phyloP scores from a whole-genome alignment of 495 filamentous ascomycete genomes.

The Glutinoglossum americanum region DNA sequence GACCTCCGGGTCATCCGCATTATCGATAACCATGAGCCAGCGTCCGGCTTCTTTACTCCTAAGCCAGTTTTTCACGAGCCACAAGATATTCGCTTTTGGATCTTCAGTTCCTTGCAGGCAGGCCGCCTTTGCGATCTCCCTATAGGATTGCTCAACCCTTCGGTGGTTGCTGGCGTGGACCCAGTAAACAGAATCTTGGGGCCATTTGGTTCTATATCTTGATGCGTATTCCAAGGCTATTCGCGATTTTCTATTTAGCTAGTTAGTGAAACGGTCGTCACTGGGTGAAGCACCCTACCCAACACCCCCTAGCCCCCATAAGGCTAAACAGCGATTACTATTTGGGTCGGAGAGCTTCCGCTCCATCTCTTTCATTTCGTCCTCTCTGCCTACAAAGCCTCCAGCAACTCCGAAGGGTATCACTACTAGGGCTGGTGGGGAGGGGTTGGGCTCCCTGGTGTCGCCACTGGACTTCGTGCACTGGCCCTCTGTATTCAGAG shows the following conservation, averaged over 20 bases:
- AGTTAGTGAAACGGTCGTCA: not conserved
- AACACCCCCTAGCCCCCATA: conserved; percentile 25
- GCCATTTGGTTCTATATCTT: conserved; percentile 13
- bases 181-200: conserved; percentile 28
- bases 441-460: too few relatives aligned
- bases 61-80: not conserved
- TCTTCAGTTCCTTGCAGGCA: not conserved
- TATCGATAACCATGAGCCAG: conserved; percentile 7
- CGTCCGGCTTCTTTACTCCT: not conserved
- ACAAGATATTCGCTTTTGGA: conserved; percentile 11
- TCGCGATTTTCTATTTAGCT: conserved; percentile 24
- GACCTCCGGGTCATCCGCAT: conserved; percentile 7
- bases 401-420: conserved; percentile 19
- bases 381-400: conserved; percentile 22
- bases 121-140: conserved; percentile 17
- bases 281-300: conserved; percentile 17
- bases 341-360: conserved; percentile 5
- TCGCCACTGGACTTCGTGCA: too few relatives aligned
- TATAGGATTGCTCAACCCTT: conserved; percentile 23
- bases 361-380: conserved; percentile 17
- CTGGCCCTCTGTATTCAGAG: too few relatives aligned
- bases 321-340: conserved; percentile 14
- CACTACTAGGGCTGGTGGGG: too few relatives aligned
- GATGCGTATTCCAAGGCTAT: conserved; percentile 29
- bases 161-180: conserved; percentile 18